phyloP scores from a whole-genome alignment of 75 land plant genomes.

The Sequoia sempervirens region DNA sequence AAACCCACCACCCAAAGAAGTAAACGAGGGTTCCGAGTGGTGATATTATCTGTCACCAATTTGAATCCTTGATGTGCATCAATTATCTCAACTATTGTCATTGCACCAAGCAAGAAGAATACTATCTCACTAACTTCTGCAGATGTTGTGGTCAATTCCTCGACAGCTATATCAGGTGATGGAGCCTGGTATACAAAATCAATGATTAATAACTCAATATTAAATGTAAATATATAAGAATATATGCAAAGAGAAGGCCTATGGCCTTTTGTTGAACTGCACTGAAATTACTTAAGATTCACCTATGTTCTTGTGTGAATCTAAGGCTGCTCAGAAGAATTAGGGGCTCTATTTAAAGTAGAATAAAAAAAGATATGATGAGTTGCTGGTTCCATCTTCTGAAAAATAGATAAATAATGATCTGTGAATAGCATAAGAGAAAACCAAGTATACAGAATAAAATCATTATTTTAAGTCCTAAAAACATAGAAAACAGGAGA shows the following conservation, averaged over 20 bases:
- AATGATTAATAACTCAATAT: not conserved
- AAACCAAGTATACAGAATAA: not conserved
- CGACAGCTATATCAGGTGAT: constrained; percentile 65
- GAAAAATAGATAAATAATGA: not conserved
- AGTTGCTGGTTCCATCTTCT: not conserved
- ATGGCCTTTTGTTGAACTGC: not conserved
- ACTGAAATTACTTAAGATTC: not conserved
- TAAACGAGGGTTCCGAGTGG: constrained; percentile 79
- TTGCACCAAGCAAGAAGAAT: constrained; percentile 95
- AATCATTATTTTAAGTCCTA: not conserved
- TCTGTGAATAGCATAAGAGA: not conserved
- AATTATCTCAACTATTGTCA: constrained; percentile 97
- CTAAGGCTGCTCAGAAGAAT: not conserved
- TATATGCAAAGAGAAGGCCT: not conserved
- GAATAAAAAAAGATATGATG: not conserved
- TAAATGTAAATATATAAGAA: not conserved
- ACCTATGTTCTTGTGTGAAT: not conserved
- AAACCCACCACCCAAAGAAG: constrained; percentile 96
- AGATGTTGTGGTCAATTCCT: constrained; percentile 67
- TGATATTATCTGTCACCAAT: constrained; percentile 91
- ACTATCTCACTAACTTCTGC: constrained; percentile 95
- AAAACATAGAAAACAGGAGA: not conserved
- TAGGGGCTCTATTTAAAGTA: not conserved
- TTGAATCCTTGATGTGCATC: constrained; percentile 99
- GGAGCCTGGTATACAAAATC: constrained; percentile 59